phyloP scores from a whole-genome alignment of 352 stramenopile genomes.

The Albugo laibachii region DNA sequence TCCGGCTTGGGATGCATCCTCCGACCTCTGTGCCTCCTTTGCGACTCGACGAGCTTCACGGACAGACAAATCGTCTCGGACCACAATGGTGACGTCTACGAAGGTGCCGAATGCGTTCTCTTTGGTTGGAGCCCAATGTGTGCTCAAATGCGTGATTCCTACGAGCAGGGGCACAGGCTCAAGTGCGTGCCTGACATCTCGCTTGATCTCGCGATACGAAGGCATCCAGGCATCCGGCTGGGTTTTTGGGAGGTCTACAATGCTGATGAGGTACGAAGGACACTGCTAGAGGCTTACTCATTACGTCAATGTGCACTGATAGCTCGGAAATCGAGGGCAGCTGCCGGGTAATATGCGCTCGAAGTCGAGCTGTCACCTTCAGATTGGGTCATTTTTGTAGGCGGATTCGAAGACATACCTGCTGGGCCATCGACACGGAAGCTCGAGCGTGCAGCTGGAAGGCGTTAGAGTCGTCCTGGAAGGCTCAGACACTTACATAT shows the following conservation, averaged over 20 bases:
- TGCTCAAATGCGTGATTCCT: conserved; percentile 62
- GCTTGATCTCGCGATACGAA: conserved; percentile 54
- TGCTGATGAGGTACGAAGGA: too few species aligned
- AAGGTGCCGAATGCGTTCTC: conserved; percentile 37
- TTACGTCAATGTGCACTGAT: conserved; percentile 70
- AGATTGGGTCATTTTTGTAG: not conserved
- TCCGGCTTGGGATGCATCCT: not conserved
- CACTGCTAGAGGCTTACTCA: not conserved
- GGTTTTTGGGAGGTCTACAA: too few species aligned
- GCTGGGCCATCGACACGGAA: conserved; percentile 69
- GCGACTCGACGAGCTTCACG: conserved; percentile 44
- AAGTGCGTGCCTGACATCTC: conserved; percentile 38
- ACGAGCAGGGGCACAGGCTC: conserved; percentile 44
- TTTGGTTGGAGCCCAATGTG: conserved; percentile 29
- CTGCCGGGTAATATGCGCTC: conserved; percentile 39
- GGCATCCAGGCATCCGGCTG: conserved; percentile 15
- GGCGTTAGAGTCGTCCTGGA: not conserved
- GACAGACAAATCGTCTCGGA: conserved; percentile 57
- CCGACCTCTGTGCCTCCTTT: conserved; percentile 45
- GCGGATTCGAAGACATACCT: conserved; percentile 14
- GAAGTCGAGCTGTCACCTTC: conserved; percentile 45
- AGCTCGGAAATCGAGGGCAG: conserved; percentile 72
- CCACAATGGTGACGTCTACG: conserved; percentile 61
- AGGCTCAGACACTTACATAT: conserved; percentile 24
- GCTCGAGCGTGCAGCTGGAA: conserved; percentile 44